Conservation (phyloP, 768 basidiomycete species). For the Kwoniella newhampshirensis region DNA sequence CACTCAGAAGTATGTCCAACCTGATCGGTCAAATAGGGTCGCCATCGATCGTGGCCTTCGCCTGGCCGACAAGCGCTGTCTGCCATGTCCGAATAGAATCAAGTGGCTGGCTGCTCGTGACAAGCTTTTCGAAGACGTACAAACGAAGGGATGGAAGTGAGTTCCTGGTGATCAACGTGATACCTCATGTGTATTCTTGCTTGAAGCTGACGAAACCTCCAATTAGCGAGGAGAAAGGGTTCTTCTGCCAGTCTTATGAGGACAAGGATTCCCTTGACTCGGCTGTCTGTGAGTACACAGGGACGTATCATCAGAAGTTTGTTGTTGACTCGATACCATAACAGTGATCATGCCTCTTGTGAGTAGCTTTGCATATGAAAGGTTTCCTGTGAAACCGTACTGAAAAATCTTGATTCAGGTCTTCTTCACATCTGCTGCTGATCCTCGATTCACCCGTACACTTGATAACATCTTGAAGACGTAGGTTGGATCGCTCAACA, state of each 20-base stretch:
- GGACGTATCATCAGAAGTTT: not conserved
- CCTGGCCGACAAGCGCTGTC: slow-evolving; percentile 87
- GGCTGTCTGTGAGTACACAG: slow-evolving; percentile 61
- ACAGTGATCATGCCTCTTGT: slow-evolving; percentile 67
- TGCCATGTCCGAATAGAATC: slow-evolving; percentile 61
- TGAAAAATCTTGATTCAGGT: slow-evolving; percentile 15
- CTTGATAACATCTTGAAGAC: slow-evolving; percentile 78
- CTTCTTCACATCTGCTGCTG: slow-evolving; percentile 56
- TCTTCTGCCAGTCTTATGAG: slow-evolving; percentile 89
- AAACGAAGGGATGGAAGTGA: slow-evolving; percentile 79
- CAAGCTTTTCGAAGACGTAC: slow-evolving; percentile 85
- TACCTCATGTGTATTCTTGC: not conserved
- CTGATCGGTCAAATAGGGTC: slow-evolving; percentile 62
- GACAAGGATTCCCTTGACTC: slow-evolving; percentile 72
- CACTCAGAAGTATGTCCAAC: not conserved
- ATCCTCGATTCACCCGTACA: slow-evolving; percentile 84
- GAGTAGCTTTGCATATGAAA: not conserved
- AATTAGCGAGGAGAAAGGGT: slow-evolving; percentile 54
- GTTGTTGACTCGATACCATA: not conserved
- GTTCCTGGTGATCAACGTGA: slow-evolving; percentile 4
- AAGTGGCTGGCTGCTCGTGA: slow-evolving; percentile 78
- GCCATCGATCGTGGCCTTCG: slow-evolving; percentile 92
- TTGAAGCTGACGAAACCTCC: not conserved
- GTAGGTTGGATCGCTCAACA: slow-evolving; percentile 7
- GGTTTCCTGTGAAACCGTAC: no score